These are phyloP conservation scores for Fusarium sp. DNA, from an alignment of 2,329 filamentous ascomycete genomes.

Conservation along the genomic window DNA sequence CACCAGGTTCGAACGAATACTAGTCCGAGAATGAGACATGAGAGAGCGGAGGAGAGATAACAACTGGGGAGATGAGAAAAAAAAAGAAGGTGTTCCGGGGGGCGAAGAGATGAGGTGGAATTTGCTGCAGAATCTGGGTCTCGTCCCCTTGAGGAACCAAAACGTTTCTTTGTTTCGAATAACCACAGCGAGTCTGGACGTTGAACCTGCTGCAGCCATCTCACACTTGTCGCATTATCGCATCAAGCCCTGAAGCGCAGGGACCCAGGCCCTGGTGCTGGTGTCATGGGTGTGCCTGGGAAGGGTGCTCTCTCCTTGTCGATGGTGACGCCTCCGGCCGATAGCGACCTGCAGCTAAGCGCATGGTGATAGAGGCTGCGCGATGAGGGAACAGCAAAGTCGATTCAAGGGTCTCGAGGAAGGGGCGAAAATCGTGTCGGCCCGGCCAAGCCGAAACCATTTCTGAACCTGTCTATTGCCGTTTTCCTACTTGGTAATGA, in stretches of 20 bases:
- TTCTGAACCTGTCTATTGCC: slow-evolving; percentile 7
- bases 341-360: slow-evolving; percentile 40
- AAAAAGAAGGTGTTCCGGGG: not conserved
- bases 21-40: not conserved
- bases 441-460: slow-evolving; percentile 10
- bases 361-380: slow-evolving; percentile 22
- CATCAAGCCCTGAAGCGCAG: not conserved
- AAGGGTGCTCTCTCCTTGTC: slow-evolving; percentile 19
- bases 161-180: slow-evolving; percentile 16
- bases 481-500: not conserved
- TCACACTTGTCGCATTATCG: slow-evolving; percentile 1
- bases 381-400: slow-evolving; percentile 33
- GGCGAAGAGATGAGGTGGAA: not conserved
- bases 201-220: slow-evolving; percentile 16
- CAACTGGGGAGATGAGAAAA: not conserved
- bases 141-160: not conserved
- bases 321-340: slow-evolving; percentile 36
- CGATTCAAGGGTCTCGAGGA: slow-evolving; percentile 25
- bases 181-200: slow-evolving; percentile 6
- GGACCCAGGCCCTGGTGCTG: slow-evolving; percentile 2
- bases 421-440: slow-evolving; percentile 27
- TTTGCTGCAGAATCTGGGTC: not conserved
- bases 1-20: not conserved
- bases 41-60: slow-evolving; percentile 10
- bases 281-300: slow-evolving; percentile 23